Evolutionary conservation across 257 asterid genomes (phyloP).

Genomic region (Solanum bukasovii): DNA sequence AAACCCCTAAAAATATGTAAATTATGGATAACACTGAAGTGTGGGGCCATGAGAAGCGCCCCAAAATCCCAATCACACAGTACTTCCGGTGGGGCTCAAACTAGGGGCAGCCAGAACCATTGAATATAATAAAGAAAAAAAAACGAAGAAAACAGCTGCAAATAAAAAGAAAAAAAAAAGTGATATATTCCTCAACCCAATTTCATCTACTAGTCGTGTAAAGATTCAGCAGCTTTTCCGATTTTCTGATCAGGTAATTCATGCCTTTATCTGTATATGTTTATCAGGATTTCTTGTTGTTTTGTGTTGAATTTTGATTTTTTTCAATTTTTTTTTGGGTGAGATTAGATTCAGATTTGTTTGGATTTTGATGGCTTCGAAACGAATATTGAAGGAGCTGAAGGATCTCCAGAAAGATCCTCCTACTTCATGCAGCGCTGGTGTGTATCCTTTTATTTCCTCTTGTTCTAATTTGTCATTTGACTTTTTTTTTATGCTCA

Average conservation of each 20-base stretch:
- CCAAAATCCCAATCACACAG: neutral
- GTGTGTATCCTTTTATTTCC: neutral
- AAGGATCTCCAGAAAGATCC: conserved; percentile 3
- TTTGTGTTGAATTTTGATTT: neutral
- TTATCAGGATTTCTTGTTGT: neutral
- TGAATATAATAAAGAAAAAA: neutral
- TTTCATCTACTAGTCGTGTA: neutral
- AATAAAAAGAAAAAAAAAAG: neutral
- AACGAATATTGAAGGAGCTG: conserved; percentile 1
- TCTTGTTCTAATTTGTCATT: neutral
- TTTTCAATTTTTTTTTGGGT: neutral
- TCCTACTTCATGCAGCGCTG: conserved; percentile 5
- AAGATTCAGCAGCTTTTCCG: neutral
- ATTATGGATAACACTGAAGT: neutral
- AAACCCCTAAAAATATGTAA: neutral
- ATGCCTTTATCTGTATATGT: neutral
- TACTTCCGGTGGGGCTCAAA: neutral
- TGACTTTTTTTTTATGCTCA: neutral
- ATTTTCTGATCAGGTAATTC: neutral
- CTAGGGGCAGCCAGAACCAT: neutral
- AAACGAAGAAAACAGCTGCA: neutral
- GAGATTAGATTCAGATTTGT: neutral
- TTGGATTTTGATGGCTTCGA: neutral
- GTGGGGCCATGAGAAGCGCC: neutral
- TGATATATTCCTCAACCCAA: neutral